Evolutionary conservation across 306 rosid genomes (phyloP).

Genomic region (Dryas alaskensis): DNA sequence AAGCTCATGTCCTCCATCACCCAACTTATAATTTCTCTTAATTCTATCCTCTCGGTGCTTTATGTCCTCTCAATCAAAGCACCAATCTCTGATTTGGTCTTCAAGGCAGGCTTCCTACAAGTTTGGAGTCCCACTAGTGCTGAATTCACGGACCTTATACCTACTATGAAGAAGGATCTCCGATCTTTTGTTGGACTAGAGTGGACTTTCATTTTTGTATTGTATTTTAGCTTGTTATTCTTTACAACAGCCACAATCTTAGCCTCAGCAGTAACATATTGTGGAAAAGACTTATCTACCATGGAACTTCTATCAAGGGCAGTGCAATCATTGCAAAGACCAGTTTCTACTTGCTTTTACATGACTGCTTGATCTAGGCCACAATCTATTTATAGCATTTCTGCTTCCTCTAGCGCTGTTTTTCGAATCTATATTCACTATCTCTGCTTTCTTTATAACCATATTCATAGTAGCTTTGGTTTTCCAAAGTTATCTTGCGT

Average conservation of each 20-base stretch:
- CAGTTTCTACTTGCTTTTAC: conserved; percentile 22
- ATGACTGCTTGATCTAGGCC: conserved; percentile 15
- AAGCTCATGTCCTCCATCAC: background rate
- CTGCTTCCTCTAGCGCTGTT: background rate
- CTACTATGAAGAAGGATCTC: conserved; percentile 1
- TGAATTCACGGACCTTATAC: background rate
- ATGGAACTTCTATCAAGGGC: background rate
- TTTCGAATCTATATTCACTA: background rate
- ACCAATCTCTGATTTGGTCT: background rate
- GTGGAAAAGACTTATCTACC: background rate
- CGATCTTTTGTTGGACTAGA: background rate
- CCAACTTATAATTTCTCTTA: background rate
- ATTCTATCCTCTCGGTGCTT: background rate
- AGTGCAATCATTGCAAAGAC: conserved; percentile 9
- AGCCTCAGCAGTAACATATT: conserved; percentile 1
- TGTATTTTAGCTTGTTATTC: background rate
- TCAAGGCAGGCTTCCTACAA: background rate
- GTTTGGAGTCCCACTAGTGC: background rate
- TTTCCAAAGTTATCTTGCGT: conserved; percentile 17
- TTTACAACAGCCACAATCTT: background rate
- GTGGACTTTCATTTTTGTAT: background rate
- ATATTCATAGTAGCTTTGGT: background rate
- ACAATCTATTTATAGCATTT: background rate
- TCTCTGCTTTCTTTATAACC: background rate
- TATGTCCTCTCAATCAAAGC: conserved; percentile 9